Evolutionary conservation across 2,329 filamentous ascomycete genomes (phyloP), one percentile per base, ranked within the genome.

Genomic region (Scedosporium apiospermum): DNA sequence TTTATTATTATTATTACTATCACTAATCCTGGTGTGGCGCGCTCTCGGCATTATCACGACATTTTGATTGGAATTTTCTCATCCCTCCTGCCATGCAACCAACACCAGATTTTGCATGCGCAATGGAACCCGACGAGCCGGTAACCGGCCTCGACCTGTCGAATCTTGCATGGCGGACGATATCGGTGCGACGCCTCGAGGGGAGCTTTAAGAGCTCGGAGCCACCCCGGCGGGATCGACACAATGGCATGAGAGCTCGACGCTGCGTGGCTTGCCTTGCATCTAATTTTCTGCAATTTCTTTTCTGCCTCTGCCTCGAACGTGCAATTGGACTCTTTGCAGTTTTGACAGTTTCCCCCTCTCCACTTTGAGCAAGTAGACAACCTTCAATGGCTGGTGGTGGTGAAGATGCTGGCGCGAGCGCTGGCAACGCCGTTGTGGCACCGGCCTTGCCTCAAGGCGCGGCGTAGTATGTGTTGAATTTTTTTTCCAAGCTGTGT

Each of bases 361-460:
- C 34, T 14, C 34, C 34, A 38, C 34, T 38, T 4, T 14, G 34
- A 38, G 23, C 14, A 60, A 49, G 26, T 7, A 27, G 30, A 49
- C 26, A 6, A 60, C 18, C 12, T 14, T n/a, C 21, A 30, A 60
- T 60, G 58, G 58, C 58, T 27, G 41, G 58, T 46, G 58, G 58
- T 23, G 58, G 38, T 16, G 34, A 14, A 55, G 23, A 27, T 27
- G 18, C 51, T 3, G 12, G 30, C 12, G 59, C 44, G 16, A 27
- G 23, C 27, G 26, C 34, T 10, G 59, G 44, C 5, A 51, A 7
- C 12, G 41, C 60, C 60, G 27, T 46, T 30, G 60, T 62, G 18
- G 44, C 49, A 12, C 60, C 60, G 12, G 21, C 60, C 18, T 38
- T 62, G 9, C 60, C 60, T 3, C 60, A 62, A 57, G 60, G 49